Base-by-base conservation (phyloP, 2,329 filamentous ascomycete species). In the Pezizomycotina sp. region DNA sequence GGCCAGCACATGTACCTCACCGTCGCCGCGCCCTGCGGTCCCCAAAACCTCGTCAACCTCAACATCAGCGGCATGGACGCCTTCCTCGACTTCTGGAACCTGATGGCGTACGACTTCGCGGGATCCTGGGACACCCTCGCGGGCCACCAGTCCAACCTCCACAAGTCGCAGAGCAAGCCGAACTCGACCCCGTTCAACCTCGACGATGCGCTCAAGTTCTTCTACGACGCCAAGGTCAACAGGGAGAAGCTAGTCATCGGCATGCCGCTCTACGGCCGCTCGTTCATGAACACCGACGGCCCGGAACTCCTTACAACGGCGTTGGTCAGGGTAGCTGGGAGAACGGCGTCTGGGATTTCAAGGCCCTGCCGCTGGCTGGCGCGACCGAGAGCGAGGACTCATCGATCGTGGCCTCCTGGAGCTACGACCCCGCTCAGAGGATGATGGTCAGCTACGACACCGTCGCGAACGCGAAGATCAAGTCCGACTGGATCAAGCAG, bases 221-320 rank as follows among this genome's bases (percentile, higher is more conserved):
- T 93, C 60, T 61, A 68, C 10, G 53, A 59, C 1, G 65, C 66
- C 3, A 74, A 75, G 5, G 72, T 93, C 0, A 53, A 65, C 0
- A 54, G 72, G 0, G 53, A 63, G 43, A 93, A 92, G 59, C 70
- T 95, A 35, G 78, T 92, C 3, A 57, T 93, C 9, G 84, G 86
- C 2, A 86, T 93, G 77, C 84, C 86, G 2, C 62, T 95, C 8
- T 95, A 93, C 54, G 86, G 86, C 1, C 77, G 83, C 22, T 72
- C 80, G 0, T 95, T 93, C 55, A 65, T 73, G 48, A 69, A 72
- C 46, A 93, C 86, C 0, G 66, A 76, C 16, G 84, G 83, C 0
- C 71, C 0, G 86, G 86, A 1, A 56, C 62, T 20, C 59, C 69
- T 0, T 93, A 68, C 58, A 67, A 57, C 31, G 83, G 82, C 5